Base-by-base conservation (phyloP, 2,329 filamentous ascomycete genomes). In the Ophiostoma ips region DNA sequence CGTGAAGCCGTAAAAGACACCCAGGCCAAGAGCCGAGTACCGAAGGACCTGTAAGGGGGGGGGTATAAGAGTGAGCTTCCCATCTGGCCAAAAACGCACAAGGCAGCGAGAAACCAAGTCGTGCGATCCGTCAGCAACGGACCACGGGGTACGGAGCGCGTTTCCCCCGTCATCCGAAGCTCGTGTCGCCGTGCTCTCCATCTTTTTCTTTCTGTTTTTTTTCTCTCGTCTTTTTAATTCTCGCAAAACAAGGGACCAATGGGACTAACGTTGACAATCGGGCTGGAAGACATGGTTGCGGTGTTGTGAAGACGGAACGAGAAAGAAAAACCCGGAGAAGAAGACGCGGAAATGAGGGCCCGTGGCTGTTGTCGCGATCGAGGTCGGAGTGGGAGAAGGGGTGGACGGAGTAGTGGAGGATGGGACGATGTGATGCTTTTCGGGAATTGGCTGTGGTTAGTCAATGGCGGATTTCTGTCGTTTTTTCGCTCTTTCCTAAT, bases 1-100 rank as follows among this genome's bases (percentile, higher is more conserved):
- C 70, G 83, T 86, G 74, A 95, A 81, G 68, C 92, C 92, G 75
- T 98, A 98, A 72, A 95, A 83, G 66, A 96, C 73, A 66, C 92
- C 92, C 63, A 87, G 75, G 64, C 82, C 85, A 59, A 98, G 85
- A 66, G 89, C 89, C 64, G 88, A 90, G 78, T 90, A 98, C 71
- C 92, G 89, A 69, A 96, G 79, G 69, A 98, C 90, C 92, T 98
- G 68, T 9, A 36, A 16, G 45, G 16, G 28, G 16, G 5, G 16
- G 13, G n/a, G 15, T n/a, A n/a, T n/a, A n/a, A n/a, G 18, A 13
- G 43, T 45, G 5, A 45, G 43, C 43, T 45, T 45, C 43, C 43
- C 37, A 16, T 18, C 21, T 18, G 9, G 40, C 2, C 15, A 30
- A 30, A 47, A 18, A 33, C n/a, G 13, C 15, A 21, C 31, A n/a